Evolutionary conservation across 164 flowering plant genomes (phyloP).

Genomic region (Magnolia kwangsiensis): DNA sequence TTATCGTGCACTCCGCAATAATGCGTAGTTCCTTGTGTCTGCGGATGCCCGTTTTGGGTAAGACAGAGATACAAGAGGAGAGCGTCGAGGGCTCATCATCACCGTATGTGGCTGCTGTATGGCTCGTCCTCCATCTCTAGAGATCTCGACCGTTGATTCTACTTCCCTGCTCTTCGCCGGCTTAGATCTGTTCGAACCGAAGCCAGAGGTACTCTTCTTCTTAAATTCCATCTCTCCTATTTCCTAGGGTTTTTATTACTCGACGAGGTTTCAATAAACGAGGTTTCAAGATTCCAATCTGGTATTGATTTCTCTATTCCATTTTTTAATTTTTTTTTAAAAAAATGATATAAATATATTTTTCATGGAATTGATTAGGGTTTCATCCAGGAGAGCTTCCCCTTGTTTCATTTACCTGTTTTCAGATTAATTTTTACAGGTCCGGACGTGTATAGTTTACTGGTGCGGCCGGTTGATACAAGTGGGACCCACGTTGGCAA

Average conservation of each 20-base stretch:
- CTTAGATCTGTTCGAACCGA: constrained; percentile 22
- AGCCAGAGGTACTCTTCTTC: not conserved
- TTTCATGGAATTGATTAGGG: not conserved
- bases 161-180: constrained; percentile 21
- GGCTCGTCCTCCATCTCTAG: constrained; percentile 21
- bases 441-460: not conserved
- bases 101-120: constrained; percentile 12
- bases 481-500: not conserved
- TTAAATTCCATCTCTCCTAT: not conserved
- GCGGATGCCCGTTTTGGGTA: not conserved
- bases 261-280: not conserved
- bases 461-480: not conserved
- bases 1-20: not conserved
- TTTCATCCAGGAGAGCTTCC: not conserved
- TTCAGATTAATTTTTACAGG: not conserved
- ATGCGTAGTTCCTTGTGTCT: not conserved
- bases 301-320: not conserved
- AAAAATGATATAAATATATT: not conserved
- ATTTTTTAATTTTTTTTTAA: not conserved
- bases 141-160: constrained; percentile 18
- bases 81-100: not conserved
- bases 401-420: not conserved
- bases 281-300: not conserved
- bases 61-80: not conserved
- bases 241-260: not conserved